Base-by-base conservation (phyloP, 345 rosid genomes). In the Gossypium raimondii region DNA sequence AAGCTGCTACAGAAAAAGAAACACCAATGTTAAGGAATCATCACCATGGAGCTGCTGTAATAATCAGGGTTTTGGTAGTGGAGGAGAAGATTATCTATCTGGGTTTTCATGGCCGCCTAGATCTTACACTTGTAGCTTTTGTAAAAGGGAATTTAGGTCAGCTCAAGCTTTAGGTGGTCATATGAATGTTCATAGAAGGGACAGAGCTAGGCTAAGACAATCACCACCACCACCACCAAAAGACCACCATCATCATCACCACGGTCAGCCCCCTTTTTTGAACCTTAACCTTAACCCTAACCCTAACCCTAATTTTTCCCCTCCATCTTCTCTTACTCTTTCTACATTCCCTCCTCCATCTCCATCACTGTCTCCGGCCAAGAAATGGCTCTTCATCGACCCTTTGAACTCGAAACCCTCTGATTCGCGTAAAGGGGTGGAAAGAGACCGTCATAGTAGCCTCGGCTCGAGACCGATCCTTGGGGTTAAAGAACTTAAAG, bases 101-200 rank as follows among this genome's bases (percentile, higher is more conserved):
- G 93, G 89, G 74, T 83, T 91, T 82, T 87, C 96, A 62, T 95
- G 98, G 98, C 98, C 98, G 44, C 97, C 99, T 51, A 89, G 99
- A 84, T 91, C 97, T 50, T 95, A 95, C 84, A 81, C 92, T 16
- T 95, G 99, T 71, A 95, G 92, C 84, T 95, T 92, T 85, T 95
- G 99, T 85, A 89, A 91, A 73, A 89, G 97, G 57, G 98, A 92
- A 77, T 94, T 92, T 76, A 87, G 90, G 82, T 92, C 97, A 51
- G 97, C 97, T 79, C 98, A 94, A 81, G 98, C 98, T 74, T 91
- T 94, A 66, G 98, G 98, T 25, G 97, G 98, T 27, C 98, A 94
- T 85, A 94, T 92, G 98, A 93, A 93, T 77, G 97, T 94, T 65
- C 98, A 94, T 59, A 86, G 97, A 52, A 85, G 97, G 80, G 98